Evolutionary conservation across 2,329 filamentous ascomycete genomes (phyloP).

Genomic region (Neonectria neomacrospora): DNA sequence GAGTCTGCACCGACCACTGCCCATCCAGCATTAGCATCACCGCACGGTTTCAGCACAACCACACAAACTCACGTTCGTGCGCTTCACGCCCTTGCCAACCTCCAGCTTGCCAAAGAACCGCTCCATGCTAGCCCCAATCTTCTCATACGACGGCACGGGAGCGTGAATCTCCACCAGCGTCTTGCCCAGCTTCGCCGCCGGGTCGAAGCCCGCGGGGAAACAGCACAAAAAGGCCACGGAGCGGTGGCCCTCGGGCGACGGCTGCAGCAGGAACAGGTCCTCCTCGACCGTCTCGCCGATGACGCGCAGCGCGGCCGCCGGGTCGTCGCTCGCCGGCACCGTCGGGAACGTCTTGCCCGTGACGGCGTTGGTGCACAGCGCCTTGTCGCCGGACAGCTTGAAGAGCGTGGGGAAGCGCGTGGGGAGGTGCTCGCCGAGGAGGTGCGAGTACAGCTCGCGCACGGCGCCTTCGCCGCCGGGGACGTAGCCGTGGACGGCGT

Average conservation of each 20-base stretch:
- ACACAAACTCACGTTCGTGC: conserved; percentile 57
- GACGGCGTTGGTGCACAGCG: conserved; percentile 52
- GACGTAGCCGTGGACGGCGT: conserved; percentile 56
- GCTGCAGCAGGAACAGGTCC: conserved; percentile 62
- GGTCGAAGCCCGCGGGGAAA: conserved; percentile 64
- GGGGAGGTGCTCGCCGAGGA: conserved; percentile 60
- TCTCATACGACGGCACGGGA: conserved; percentile 65
- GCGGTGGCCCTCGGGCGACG: conserved; percentile 55
- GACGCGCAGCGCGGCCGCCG: conserved; percentile 50
- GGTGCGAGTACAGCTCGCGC: conserved; percentile 59
- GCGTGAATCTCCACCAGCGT: conserved; percentile 60
- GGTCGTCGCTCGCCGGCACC: conserved; percentile 41
- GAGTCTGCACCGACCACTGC: conserved; percentile 36
- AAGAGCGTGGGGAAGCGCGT: conserved; percentile 62
- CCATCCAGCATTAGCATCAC: neutral
- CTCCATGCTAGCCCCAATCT: conserved; percentile 66
- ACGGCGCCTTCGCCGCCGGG: conserved; percentile 55
- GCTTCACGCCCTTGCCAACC: conserved; percentile 60
- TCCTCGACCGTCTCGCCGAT: conserved; percentile 65
- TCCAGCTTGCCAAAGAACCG: conserved; percentile 61
- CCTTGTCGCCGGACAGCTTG: conserved; percentile 45
- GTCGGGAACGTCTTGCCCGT: conserved; percentile 48
- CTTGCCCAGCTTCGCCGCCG: conserved; percentile 60
- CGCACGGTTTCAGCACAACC: neutral
- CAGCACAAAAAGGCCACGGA: conserved; percentile 63